Conservation (phyloP, 176 grass and related monocot genomes). For the Lolium perenne region DNA sequence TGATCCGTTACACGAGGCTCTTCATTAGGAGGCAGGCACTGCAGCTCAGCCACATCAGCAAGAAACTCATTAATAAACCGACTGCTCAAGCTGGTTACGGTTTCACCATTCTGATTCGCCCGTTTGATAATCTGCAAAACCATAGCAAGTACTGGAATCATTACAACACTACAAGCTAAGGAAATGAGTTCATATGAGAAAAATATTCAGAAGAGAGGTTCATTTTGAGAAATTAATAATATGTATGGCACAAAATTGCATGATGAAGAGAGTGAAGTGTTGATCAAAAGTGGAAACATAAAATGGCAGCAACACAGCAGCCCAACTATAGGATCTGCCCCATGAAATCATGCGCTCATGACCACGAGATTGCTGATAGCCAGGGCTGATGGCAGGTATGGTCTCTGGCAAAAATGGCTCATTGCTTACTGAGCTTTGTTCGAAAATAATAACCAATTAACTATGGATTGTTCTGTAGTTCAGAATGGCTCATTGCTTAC, state of each 20-base stretch:
- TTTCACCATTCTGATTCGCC: slow-evolving; percentile 78
- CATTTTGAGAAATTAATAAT: background rate
- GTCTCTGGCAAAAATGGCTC: too few species aligned
- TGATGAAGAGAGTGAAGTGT: background rate
- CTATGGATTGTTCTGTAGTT: too few species aligned
- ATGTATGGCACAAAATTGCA: slow-evolving; percentile 4
- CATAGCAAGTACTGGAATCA: slow-evolving; percentile 32
- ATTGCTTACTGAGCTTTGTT: too few species aligned
- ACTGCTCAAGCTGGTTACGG: slow-evolving; percentile 64
- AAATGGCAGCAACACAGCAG: slow-evolving; percentile 5
- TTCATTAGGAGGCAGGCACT: slow-evolving; percentile 71
- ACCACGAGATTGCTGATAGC: too few species aligned
- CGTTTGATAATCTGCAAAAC: slow-evolving; percentile 84
- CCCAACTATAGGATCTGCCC: too few species aligned
- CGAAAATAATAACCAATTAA: too few species aligned
- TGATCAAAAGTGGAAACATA: slow-evolving; percentile 16
- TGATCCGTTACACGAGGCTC: slow-evolving; percentile 91
- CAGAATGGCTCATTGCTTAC: too few species aligned
- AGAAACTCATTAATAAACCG: slow-evolving; percentile 80
- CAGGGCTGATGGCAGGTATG: too few species aligned
- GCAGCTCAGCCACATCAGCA: slow-evolving; percentile 72
- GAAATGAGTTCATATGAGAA: slow-evolving; percentile 13
- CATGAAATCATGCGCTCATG: too few species aligned
- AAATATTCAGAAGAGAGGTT: background rate
- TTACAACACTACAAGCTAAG: background rate